Percentiles rank a stretch among this genome's conserved stretches.
phyloP scores from a whole-genome alignment of 2,329 filamentous ascomycete genomes.

The Ophiosphaerella herpotricha region DNA sequence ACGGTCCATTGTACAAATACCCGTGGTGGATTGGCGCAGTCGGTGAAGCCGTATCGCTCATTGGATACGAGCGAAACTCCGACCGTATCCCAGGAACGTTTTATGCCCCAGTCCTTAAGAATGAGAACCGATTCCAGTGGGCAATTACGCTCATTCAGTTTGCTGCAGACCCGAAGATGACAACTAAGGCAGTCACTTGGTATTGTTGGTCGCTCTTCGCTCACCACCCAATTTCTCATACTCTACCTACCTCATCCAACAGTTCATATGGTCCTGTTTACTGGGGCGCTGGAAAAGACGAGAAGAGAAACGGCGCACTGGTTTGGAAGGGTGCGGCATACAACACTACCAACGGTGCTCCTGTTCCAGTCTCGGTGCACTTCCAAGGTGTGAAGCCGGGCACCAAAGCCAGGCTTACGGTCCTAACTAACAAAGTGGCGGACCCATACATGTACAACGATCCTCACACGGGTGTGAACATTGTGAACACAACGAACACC shows the following conservation, averaged over 20 bases:
- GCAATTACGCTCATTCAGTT: slow-evolving; percentile 48
- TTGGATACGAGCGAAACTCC: slow-evolving; percentile 68
- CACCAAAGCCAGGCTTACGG: slow-evolving; percentile 44
- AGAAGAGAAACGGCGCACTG: slow-evolving; percentile 33
- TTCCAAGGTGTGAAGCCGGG: slow-evolving; percentile 37
- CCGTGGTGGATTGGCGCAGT: slow-evolving; percentile 61
- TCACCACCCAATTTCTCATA: slow-evolving; percentile 50
- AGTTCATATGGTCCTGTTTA: slow-evolving; percentile 50
- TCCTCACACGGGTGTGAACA: slow-evolving; percentile 53
- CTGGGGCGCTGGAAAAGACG: slow-evolving; percentile 51
- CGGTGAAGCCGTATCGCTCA: slow-evolving; percentile 67
- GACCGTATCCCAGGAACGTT: slow-evolving; percentile 60
- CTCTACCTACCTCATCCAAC: slow-evolving; percentile 47
- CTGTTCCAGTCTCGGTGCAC: slow-evolving; percentile 27
- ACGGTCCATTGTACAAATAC: slow-evolving; percentile 26
- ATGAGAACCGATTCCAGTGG: slow-evolving; percentile 44
- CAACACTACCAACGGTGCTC: slow-evolving; percentile 48
- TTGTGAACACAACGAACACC: slow-evolving; percentile 28
- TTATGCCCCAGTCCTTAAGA: slow-evolving; percentile 41
- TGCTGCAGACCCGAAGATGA: slow-evolving; percentile 44
- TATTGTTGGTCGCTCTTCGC: slow-evolving; percentile 49
- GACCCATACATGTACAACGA: slow-evolving; percentile 51
- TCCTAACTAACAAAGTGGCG: slow-evolving; percentile 49
- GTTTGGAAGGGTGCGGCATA: slow-evolving; percentile 56
- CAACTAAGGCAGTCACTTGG: slow-evolving; percentile 35